Evolutionary conservation across 441 rosid genomes (phyloP).

Genomic region (Gossypium trilobum): DNA sequence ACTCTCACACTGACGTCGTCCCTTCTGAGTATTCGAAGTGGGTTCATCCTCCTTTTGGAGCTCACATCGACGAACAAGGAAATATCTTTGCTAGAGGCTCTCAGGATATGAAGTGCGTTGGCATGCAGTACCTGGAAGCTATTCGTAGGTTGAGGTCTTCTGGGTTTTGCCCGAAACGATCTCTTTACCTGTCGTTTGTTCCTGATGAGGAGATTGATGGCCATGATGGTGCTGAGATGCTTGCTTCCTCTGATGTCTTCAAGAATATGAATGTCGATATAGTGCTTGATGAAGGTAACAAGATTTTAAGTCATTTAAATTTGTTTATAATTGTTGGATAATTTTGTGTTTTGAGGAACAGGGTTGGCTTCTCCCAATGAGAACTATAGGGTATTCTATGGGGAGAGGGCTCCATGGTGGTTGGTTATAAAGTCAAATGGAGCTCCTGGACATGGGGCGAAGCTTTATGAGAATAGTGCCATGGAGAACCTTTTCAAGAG

Average conservation of each 20-base stretch:
- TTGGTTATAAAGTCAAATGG: slow-evolving; percentile 74
- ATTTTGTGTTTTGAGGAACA: slow-evolving; percentile 17
- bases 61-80: slow-evolving; percentile 64
- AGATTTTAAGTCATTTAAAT: not conserved
- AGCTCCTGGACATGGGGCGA: slow-evolving; percentile 91
- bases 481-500: slow-evolving; percentile 85
- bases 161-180: slow-evolving; percentile 52
- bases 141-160: slow-evolving; percentile 51
- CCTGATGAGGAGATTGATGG: slow-evolving; percentile 97
- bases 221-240: slow-evolving; percentile 65
- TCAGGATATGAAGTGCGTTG: slow-evolving; percentile 97
- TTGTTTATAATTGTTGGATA: not conserved
- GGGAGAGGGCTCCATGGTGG: slow-evolving; percentile 81
- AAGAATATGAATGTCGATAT: slow-evolving; percentile 57
- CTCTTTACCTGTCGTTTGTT: slow-evolving; percentile 62
- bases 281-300: slow-evolving; percentile 82
- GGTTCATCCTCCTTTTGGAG: slow-evolving; percentile 59
- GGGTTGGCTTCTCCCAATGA: slow-evolving; percentile 68
- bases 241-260: slow-evolving; percentile 50
- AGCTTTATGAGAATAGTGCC: slow-evolving; percentile 81
- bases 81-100: slow-evolving; percentile 78
- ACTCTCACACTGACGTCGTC: slow-evolving; percentile 93
- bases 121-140: slow-evolving; percentile 89
- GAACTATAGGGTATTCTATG: slow-evolving; percentile 60
- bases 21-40: slow-evolving; percentile 75